phyloP scores from a whole-genome alignment of 805 yeast species.

The Saccharomycopsis sp. region DNA sequence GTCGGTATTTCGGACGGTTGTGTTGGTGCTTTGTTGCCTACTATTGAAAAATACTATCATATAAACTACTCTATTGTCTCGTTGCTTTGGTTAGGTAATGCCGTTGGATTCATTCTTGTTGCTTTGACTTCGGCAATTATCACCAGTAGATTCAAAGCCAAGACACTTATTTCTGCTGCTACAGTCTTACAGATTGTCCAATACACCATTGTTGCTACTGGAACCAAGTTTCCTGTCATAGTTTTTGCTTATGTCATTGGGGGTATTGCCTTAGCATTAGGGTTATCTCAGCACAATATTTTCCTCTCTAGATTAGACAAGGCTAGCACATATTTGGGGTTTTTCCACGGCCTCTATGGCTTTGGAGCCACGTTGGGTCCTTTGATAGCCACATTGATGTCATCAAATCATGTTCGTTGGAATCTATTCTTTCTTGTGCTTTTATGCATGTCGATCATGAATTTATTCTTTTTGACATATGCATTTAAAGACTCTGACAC shows the following conservation, averaged over 20 bases:
- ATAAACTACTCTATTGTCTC: conserved; percentile 50
- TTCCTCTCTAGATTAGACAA: conserved; percentile 43
- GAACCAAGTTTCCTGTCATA: conserved; percentile 42
- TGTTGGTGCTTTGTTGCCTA: conserved; percentile 54
- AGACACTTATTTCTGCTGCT: conserved; percentile 36
- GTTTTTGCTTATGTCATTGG: conserved; percentile 48
- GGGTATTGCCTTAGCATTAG: conserved; percentile 50
- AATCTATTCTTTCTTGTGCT: conserved; percentile 48
- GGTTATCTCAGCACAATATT: conserved; percentile 45
- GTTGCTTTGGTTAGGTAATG: conserved; percentile 50
- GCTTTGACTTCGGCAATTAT: conserved; percentile 44
- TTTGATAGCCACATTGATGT: conserved; percentile 48
- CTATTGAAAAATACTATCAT: conserved; percentile 42
- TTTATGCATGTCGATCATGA: conserved; percentile 35
- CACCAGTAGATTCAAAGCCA: conserved; percentile 36
- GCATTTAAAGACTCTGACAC: conserved; percentile 42
- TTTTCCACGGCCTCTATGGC: conserved; percentile 57
- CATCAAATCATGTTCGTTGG: conserved; percentile 47
- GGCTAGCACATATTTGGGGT: conserved; percentile 44
- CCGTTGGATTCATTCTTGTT: conserved; percentile 46
- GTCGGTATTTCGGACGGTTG: conserved; percentile 50
- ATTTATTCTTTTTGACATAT: conserved; percentile 30
- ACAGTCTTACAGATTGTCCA: conserved; percentile 32
- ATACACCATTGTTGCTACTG: conserved; percentile 42
- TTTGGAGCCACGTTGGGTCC: conserved; percentile 61